A percentile compares a stretch with the other conserved stretches of the same genome.
These are phyloP conservation scores for Phaffia australis DNA, from an alignment of 768 basidiomycete species.

Conservation along the genomic window DNA sequence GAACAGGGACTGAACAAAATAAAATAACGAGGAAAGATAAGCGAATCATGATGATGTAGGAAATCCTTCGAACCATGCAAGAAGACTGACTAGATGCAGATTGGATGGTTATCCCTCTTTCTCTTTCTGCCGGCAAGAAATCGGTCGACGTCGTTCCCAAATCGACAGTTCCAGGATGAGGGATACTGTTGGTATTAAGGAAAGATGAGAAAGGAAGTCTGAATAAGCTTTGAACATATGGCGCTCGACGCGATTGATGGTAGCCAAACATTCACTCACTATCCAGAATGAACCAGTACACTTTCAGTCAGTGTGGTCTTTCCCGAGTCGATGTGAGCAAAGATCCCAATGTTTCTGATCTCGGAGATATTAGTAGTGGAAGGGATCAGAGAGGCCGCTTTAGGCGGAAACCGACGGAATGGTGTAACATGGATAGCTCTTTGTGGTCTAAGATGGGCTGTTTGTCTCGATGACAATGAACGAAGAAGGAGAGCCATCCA, in stretches of 20 bases:
- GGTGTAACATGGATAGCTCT: not conserved
- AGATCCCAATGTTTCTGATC: slow-evolving; percentile 26
- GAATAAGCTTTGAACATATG: not conserved
- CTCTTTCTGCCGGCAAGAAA: slow-evolving; percentile 77
- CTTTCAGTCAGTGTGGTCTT: slow-evolving; percentile 26
- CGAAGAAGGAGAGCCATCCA: no score
- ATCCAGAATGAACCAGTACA: slow-evolving; percentile 22
- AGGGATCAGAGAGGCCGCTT: slow-evolving; percentile 6
- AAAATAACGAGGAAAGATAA: not conserved
- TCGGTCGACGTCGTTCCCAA: slow-evolving; percentile 84
- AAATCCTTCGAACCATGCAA: slow-evolving; percentile 62
- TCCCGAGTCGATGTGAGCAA: slow-evolving; percentile 26
- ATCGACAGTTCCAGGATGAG: slow-evolving; percentile 69
- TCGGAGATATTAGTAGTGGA: slow-evolving; percentile 20
- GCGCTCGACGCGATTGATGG: no score
- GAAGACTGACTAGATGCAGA: slow-evolving; percentile 49
- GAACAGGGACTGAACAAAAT: slow-evolving; percentile 9
- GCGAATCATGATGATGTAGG: not conserved
- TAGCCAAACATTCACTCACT: slow-evolving; percentile 11
- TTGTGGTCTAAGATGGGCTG: no score
- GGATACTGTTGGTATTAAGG: slow-evolving; percentile 55
- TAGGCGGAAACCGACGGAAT: slow-evolving; percentile 3
- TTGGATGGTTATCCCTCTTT: slow-evolving; percentile 84
- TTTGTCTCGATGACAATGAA: no score
- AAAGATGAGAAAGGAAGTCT: not conserved